These are phyloP conservation scores for Boletales sp. DNA, from an alignment of 768 basidiomycete genomes.

Conservation along the genomic window DNA sequence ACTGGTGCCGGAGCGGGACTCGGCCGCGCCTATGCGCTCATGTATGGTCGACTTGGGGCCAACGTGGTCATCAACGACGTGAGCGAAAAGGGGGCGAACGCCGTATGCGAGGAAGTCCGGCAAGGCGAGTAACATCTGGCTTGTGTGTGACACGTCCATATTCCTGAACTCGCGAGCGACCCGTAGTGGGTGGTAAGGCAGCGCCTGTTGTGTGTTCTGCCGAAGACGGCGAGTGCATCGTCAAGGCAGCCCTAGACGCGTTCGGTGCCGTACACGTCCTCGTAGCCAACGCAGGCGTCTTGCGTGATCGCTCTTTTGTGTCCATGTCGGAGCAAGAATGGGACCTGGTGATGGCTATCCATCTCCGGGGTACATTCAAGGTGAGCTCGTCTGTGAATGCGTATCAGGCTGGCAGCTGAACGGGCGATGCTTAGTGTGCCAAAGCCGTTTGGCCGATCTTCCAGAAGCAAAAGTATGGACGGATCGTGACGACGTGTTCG, in stretches of 20 bases:
- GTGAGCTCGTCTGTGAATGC: slow-evolving; percentile 31
- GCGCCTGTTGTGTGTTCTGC: slow-evolving; percentile 78
- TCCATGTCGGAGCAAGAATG: slow-evolving; percentile 90
- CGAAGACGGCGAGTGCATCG: slow-evolving; percentile 88
- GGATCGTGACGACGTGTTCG: slow-evolving; percentile 92
- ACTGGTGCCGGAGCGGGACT: slow-evolving; percentile 96
- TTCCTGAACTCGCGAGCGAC: too few relatives aligned
- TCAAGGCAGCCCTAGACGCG: slow-evolving; percentile 78
- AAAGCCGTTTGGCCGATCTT: slow-evolving; percentile 97
- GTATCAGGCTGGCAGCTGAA: neutral
- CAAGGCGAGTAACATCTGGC: slow-evolving; percentile 46
- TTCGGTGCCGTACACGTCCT: slow-evolving; percentile 89
- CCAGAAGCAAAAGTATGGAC: slow-evolving; percentile 93
- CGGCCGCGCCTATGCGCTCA: slow-evolving; percentile 85
- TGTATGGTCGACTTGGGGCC: slow-evolving; percentile 91
- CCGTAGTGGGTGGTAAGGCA: slow-evolving; percentile 84
- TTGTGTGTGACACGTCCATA: neutral
- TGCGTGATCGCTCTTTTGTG: slow-evolving; percentile 90
- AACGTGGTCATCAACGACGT: slow-evolving; percentile 97
- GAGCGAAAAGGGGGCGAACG: slow-evolving; percentile 75
- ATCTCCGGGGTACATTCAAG: slow-evolving; percentile 90
- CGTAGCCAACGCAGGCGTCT: slow-evolving; percentile 89
- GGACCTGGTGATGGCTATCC: slow-evolving; percentile 88
- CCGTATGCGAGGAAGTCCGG: slow-evolving; percentile 84
- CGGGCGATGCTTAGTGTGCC: slow-evolving; percentile 52